Base-by-base conservation (phyloP, 2,329 filamentous ascomycete genomes). In the Zopfia rhizophila region DNA sequence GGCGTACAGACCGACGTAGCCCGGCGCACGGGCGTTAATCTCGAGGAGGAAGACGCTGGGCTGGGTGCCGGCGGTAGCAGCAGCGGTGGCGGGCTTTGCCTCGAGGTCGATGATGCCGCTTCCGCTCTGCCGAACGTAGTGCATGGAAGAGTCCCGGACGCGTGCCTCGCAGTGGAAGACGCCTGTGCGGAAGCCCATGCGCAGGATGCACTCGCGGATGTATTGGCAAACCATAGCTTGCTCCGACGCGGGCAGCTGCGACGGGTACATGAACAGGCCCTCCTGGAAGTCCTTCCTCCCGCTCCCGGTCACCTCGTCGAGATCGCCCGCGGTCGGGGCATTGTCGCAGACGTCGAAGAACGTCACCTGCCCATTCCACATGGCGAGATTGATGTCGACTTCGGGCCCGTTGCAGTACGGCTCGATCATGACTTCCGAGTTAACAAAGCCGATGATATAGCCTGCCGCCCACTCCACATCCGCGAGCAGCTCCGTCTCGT, bases 341-440 rank as follows among this genome's bases (percentile, higher is more conserved):
- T 53, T 38, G 28, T 50, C 50, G 19, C 25, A 36, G 7, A 44
- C 25, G 7, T 53, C 50, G 24, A 30, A 53, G 24, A 53, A 53
- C 2, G 38, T 10, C 5, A 53, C 28, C 19, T 53, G 27, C 11
- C 50, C 50, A 38, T 50, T 33, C 14, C 29, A 22, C 12, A 53
- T 23, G 12, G 40, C 35, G 17, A 50, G 36, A 33, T 53, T 53
- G 14, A 40, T 42, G 33, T 53, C 50, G 13, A 53, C 37, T 17
- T 53, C 50, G n/a, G 50, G 50, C 4, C 50, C 50, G 14, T 50
- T 46, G 32, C 37, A 13, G 29, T 53, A 53, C 8, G 40, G 37
- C 30, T 53, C 50, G 17, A 53, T 38, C 7, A 75, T 54, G n/a
- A 74, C 57, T 6, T 33, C 23, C 17, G 38, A 38, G n/a, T 38